These are phyloP conservation scores for Pythium utonaiense DNA, from an alignment of 352 stramenopile species.

Conservation along the genomic window DNA sequence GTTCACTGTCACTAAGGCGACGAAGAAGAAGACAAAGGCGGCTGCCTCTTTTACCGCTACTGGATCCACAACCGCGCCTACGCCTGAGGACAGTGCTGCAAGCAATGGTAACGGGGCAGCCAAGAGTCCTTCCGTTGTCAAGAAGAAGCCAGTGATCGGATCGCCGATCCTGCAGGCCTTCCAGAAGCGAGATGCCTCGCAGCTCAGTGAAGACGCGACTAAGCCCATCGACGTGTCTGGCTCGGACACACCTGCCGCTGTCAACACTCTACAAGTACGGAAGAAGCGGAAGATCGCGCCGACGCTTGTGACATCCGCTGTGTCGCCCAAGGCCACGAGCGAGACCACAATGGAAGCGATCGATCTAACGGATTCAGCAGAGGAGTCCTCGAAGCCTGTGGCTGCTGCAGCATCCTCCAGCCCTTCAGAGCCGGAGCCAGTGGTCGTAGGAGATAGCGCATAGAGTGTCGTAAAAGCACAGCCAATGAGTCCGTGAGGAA, in stretches of 20 bases:
- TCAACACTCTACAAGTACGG: slow-evolving; percentile 75
- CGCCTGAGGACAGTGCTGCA: slow-evolving; percentile 8
- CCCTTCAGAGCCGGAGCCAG: not conserved
- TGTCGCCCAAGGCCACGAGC: not conserved
- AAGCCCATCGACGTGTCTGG: slow-evolving; percentile 13
- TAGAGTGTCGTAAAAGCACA: not conserved
- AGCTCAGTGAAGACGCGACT: slow-evolving; percentile 11
- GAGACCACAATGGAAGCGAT: slow-evolving; percentile 6
- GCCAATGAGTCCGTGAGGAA: not conserved
- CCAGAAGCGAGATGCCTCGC: slow-evolving; percentile 19
- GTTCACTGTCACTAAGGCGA: slow-evolving; percentile 59
- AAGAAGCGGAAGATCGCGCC: slow-evolving; percentile 82
- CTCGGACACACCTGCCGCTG: slow-evolving; percentile 12
- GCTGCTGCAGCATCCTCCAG: not conserved
- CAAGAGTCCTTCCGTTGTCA: slow-evolving; percentile 20
- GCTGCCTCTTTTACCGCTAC: not conserved
- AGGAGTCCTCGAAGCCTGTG: not conserved
- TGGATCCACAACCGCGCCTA: not conserved
- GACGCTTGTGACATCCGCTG: slow-evolving; percentile 28
- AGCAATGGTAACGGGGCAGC: not conserved
- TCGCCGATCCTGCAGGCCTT: slow-evolving; percentile 23
- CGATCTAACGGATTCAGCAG: slow-evolving; percentile 13
- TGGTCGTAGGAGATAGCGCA: not conserved
- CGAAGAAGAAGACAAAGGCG: slow-evolving; percentile 50
- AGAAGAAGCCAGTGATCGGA: slow-evolving; percentile 22